Conservation (phyloP, 2,329 filamentous ascomycete genomes). For the Cucurbitaria berberidis region DNA sequence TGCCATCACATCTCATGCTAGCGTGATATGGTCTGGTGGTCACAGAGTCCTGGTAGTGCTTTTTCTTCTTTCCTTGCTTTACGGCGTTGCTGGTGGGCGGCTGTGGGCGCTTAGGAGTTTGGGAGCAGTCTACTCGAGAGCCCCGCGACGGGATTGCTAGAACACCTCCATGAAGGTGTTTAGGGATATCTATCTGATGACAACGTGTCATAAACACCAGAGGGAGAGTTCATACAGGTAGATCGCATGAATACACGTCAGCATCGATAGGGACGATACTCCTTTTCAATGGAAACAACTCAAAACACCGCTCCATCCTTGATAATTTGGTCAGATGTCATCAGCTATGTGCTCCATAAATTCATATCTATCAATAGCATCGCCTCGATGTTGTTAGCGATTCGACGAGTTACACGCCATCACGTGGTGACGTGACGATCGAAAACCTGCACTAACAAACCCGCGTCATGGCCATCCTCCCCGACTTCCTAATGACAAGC, state of each 20-base stretch:
- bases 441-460: constrained; percentile 1
- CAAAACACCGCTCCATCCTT: no score
- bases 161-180: neutral
- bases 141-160: neutral
- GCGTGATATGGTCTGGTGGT: neutral
- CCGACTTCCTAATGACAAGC: neutral
- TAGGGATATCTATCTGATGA: neutral
- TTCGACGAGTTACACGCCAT: constrained; percentile 4
- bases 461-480: constrained; percentile 10
- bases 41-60: neutral
- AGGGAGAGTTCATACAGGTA: neutral
- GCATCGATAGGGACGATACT: neutral
- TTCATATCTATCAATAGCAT: neutral
- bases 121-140: neutral
- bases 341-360: no score
- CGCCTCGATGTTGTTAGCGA: neutral
- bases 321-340: no score
- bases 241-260: neutral
- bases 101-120: constrained; percentile 6
- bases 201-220: neutral
- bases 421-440: neutral
- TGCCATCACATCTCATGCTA: no score
- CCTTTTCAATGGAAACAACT: no score
- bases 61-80: neutral
- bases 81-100: constrained; percentile 2